Evolutionary conservation across 441 rosid species (phyloP).

Genomic region (Manihot esculenta): DNA sequence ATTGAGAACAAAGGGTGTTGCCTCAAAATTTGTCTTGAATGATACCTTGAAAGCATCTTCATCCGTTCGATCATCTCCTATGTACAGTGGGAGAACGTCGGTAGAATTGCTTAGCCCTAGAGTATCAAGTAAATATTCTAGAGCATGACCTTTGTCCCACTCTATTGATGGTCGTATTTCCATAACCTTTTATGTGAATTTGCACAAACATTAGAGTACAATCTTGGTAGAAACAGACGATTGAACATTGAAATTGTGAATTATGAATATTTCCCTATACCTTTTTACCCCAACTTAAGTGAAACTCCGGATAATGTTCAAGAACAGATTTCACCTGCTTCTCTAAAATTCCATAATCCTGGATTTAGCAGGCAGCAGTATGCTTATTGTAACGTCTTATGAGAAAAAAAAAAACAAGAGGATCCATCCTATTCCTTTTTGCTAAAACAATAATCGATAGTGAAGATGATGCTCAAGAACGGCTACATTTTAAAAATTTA

Average conservation of each 20-base stretch:
- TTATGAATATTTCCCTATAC: constrained; percentile 51
- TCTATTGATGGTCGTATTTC: constrained; percentile 84
- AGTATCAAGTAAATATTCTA: constrained; percentile 76
- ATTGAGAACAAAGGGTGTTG: no score
- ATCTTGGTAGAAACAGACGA: neutral
- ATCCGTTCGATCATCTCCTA: constrained; percentile 86
- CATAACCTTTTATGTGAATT: constrained; percentile 47
- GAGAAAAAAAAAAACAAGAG: no score
- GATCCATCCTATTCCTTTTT: no score
- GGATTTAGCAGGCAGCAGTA: constrained; percentile 4
- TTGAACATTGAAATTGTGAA: neutral
- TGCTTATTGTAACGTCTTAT: neutral
- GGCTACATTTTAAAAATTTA: neutral
- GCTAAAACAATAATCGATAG: no score
- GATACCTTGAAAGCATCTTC: constrained; percentile 92
- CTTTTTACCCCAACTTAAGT: constrained; percentile 84
- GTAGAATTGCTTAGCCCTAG: constrained; percentile 56
- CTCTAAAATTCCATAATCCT: constrained; percentile 43
- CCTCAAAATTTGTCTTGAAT: no score
- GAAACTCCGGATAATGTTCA: constrained; percentile 66
- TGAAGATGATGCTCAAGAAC: neutral
- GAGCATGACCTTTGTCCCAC: constrained; percentile 96
- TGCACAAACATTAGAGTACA: neutral
- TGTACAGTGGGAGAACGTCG: constrained; percentile 70
- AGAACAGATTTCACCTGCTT: constrained; percentile 50